These are phyloP conservation scores for Amanita rubescens DNA, from an alignment of 768 basidiomycete species.

Conservation along the genomic window DNA sequence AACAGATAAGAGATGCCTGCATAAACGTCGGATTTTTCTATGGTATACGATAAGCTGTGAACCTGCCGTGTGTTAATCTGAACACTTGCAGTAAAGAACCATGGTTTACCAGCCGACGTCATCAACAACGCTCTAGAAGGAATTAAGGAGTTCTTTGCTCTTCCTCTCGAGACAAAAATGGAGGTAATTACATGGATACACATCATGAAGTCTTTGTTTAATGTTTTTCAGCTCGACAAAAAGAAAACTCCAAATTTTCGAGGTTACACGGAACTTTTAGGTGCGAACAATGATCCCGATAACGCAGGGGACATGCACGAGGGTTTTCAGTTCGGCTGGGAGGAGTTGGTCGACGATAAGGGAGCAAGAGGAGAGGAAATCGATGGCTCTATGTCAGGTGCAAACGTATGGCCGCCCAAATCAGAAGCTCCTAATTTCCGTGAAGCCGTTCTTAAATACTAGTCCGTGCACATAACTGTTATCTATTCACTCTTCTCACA, in stretches of 20 bases:
- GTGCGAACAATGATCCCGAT: conserved; percentile 70
- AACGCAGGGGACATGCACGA: conserved; percentile 85
- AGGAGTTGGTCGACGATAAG: conserved; percentile 29
- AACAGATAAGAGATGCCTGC: conserved; percentile 64
- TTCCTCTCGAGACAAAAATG: conserved; percentile 57
- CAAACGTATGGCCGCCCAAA: conserved; percentile 73
- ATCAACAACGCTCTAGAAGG: conserved; percentile 39
- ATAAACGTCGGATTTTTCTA: conserved; percentile 85
- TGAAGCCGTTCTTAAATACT: conserved; percentile 51
- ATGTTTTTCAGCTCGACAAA: conserved; percentile 50
- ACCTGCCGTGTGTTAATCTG: not conserved
- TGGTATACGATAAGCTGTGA: conserved; percentile 28
- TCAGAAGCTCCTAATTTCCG: conserved; percentile 51
- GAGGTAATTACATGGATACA: conserved; percentile 34
- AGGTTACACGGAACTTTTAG: conserved; percentile 64
- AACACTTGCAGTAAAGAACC: conserved; percentile 58
- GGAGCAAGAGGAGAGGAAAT: conserved; percentile 20
- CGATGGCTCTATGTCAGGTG: conserved; percentile 53
- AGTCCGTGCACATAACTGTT: conserved; percentile 35
- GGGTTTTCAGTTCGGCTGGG: conserved; percentile 83
- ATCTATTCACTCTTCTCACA: not conserved
- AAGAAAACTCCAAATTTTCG: conserved; percentile 65
- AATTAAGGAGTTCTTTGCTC: conserved; percentile 59
- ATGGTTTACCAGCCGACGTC: conserved; percentile 53
- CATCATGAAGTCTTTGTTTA: not conserved